Percentiles rank a stretch among this genome's conserved stretches.
Evolutionary conservation across 78 protist genomes (phyloP).

Genomic region (Dictyostelium citrinum): DNA sequence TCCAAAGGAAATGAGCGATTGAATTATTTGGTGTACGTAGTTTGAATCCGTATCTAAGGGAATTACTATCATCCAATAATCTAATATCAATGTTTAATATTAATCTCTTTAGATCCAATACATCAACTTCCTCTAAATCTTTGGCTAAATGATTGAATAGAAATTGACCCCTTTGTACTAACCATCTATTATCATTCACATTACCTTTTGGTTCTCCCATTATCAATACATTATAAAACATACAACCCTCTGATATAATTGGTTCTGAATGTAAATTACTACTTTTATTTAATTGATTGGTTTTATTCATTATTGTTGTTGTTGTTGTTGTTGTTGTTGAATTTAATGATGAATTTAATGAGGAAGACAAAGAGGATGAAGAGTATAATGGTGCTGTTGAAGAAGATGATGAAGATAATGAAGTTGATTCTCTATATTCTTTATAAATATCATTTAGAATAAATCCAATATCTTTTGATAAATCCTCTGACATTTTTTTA

Average conservation of each 20-base stretch:
- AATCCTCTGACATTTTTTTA: slow-evolving; percentile 3
- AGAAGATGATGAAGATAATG: background rate
- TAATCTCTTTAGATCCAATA: slow-evolving; percentile 40
- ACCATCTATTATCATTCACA: slow-evolving; percentile 52
- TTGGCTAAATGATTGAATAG: slow-evolving; percentile 52
- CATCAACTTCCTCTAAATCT: slow-evolving; percentile 37
- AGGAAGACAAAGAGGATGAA: background rate
- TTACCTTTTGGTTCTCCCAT: slow-evolving; percentile 39
- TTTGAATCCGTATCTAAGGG: slow-evolving; percentile 24
- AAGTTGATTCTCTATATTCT: background rate
- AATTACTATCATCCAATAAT: slow-evolving; percentile 21
- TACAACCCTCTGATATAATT: slow-evolving; percentile 18
- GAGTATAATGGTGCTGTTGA: background rate
- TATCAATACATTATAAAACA: slow-evolving; percentile 54
- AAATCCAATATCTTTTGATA: background rate
- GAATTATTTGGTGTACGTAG: slow-evolving; percentile 26
- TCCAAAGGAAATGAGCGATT: slow-evolving; percentile 62
- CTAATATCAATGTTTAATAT: slow-evolving; percentile 34
- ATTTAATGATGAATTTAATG: background rate
- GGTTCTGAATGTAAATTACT: background rate
- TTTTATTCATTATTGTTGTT: background rate
- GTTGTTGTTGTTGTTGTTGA: no score
- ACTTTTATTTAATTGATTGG: background rate
- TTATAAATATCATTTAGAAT: slow-evolving; percentile 37
- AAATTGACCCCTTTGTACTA: slow-evolving; percentile 29